Conservation (phyloP, 257 asterid species). For the Solanum pennellii region DNA sequence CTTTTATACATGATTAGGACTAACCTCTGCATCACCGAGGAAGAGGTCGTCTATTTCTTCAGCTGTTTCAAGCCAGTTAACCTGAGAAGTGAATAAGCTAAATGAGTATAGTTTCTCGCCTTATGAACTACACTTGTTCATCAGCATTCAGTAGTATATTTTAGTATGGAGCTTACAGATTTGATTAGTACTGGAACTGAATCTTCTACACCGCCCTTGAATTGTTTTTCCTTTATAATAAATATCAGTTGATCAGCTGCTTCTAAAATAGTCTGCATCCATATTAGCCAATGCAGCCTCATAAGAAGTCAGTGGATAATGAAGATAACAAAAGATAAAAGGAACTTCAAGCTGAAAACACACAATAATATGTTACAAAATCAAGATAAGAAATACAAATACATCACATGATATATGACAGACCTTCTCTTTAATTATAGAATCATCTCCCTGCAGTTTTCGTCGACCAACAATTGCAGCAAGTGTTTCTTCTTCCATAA, state of each 20-base stretch:
- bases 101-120: not conserved
- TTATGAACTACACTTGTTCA: not conserved
- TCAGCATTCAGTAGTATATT: not conserved
- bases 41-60: conserved; percentile 76
- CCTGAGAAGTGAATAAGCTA: conserved; percentile 16
- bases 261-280: conserved; percentile 45
- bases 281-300: conserved; percentile 23
- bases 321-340: conserved; percentile 1
- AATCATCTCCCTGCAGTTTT: conserved; percentile 55
- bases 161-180: conserved; percentile 37
- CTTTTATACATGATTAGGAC: not conserved
- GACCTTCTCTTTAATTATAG: conserved; percentile 62
- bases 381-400: not conserved
- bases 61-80: conserved; percentile 71
- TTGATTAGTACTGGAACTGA: conserved; percentile 57
- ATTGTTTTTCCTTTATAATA: conserved; percentile 37
- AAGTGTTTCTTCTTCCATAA: conserved; percentile 57
- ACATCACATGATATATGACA: conserved; percentile 6
- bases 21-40: conserved; percentile 85
- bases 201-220: conserved; percentile 43
- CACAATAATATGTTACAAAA: conserved; percentile 13
- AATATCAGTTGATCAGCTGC: conserved; percentile 53
- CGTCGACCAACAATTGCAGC: conserved; percentile 56
- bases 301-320: conserved; percentile 2
- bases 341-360: not conserved